Evolutionary conservation across 1,284 basidiomycete genomes (phyloP).

Genomic region (Phellinidium pouzarii): DNA sequence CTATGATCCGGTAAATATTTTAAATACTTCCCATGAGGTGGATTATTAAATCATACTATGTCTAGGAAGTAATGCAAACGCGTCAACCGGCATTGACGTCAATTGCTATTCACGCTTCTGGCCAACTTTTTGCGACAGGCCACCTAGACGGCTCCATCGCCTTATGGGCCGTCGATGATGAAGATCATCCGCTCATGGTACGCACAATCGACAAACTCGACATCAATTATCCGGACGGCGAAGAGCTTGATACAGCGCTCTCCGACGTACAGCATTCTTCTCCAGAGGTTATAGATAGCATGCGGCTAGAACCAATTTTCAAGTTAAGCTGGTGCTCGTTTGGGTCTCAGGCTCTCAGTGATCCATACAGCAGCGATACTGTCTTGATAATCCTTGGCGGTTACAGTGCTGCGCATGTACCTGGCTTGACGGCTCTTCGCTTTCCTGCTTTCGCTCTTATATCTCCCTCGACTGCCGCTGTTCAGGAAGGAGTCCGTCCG

Average conservation of each 20-base stretch:
- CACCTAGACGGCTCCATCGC: slow-evolving; percentile 84
- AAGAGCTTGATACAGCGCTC: slow-evolving; percentile 39
- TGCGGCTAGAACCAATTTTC: slow-evolving; percentile 74
- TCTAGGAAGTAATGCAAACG: slow-evolving; percentile 62
- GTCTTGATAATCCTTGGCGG: slow-evolving; percentile 78
- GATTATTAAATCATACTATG: slow-evolving; percentile 6
- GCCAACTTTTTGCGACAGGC: slow-evolving; percentile 65
- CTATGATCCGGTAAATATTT: slow-evolving; percentile 34
- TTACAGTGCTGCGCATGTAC: slow-evolving; percentile 43
- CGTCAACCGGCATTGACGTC: slow-evolving; percentile 69
- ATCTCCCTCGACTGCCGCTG: slow-evolving; percentile 32
- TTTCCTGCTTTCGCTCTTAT: slow-evolving; percentile 68
- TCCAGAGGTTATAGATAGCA: slow-evolving; percentile 10
- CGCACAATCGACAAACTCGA: slow-evolving; percentile 59
- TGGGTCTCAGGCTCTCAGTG: slow-evolving; percentile 43
- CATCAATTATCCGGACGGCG: slow-evolving; percentile 44
- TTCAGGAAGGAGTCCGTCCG: slow-evolving; percentile 38
- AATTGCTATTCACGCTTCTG: slow-evolving; percentile 61
- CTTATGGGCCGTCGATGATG: slow-evolving; percentile 82
- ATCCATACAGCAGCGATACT: slow-evolving; percentile 62
- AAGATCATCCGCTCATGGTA: slow-evolving; percentile 75
- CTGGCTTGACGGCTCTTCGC: slow-evolving; percentile 65
- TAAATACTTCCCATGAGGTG: background rate
- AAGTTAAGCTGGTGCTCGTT: slow-evolving; percentile 83
- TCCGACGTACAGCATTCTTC: slow-evolving; percentile 21